Base-by-base conservation (phyloP, 768 basidiomycete genomes). In the Tricholoma hemisulphureum region DNA sequence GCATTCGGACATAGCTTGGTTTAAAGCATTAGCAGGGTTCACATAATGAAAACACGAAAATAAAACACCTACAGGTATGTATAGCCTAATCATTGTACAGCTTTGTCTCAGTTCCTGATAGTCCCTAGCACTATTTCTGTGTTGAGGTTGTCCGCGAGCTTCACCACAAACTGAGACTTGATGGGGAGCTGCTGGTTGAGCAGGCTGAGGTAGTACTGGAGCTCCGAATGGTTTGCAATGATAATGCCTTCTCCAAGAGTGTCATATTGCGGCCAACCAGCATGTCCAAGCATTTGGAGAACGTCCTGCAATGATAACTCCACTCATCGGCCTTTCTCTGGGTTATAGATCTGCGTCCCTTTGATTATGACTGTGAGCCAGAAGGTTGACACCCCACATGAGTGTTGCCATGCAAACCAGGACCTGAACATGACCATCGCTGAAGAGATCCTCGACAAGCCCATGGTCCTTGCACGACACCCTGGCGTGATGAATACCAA, bases 271-370 rank as follows among this genome's bases (percentile, higher is more conserved):
- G 96, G 97, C 53, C 96, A 86, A 67, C 97, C 97, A 3, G 97
- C 97, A 64, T 95, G 88, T 49, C 97, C 97, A 2, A 98, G 86
- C 97, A 99, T 98, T 74, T 99, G 97, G 4, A 99, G 77, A 0
- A 98, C 95, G 68, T 98, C 97, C 72, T 98, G 97, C 1, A 89
- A 86, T 1, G 93, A 95, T 5, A 98, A 75, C 70, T 98, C 97
- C 4, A 91, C 89, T 96, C 97, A 99, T 4, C 91, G 86, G 18
- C 97, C 97, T 74, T 98, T 97, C 74, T 97, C 95, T 0, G 97
- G 97, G 71, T 97, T 98, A 75, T 98, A 99, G 60, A 98, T 95
- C 75, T 98, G 95, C 0, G 97, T 98, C n/a, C 97, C 97, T 71
- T 98, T 99, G 80, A 99, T 98, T 76, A 98, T 94, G 74, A 98